Evolutionary conservation across 1,284 basidiomycete genomes (phyloP), one percentile per base, ranked within the genome.

Genomic region (Vanrija humicola): DNA sequence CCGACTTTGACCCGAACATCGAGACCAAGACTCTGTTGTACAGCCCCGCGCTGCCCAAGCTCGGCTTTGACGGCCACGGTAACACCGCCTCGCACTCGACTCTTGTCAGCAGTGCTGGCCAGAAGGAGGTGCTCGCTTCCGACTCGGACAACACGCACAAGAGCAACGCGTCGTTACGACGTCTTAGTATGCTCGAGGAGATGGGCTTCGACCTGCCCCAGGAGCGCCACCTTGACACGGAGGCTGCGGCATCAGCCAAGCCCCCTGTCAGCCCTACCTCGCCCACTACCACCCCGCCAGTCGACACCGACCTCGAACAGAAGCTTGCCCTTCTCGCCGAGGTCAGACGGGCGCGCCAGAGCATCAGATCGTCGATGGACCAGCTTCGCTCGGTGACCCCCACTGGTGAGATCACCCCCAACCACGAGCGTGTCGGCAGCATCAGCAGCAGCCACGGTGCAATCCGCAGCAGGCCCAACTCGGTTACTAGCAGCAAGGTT

Each of bases 281-380:
- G 34, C 48, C 7, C 34, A 34, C 34, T 5, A 12, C 12, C 23
- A 38, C n/a, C 26, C 42, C 8, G 28, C 51, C 25, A 5, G 23
- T 34, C n/a, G 68, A 71, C 25, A 53, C 64, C 6, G 70, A 72
- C 29, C 62, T 75, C 2, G 67, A 68, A 42, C 58, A 61, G n/a
- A 69, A 72, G 55, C 50, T 73, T 46, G 62, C 55, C 29, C 61
- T 77, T 16, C 55, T 76, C 16, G 69, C 67, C 15, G 75, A 77
- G 40, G 71, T 77, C 15, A 70, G 66, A 45, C 62, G 63, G 19
- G 70, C 69, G 3, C 61, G 73, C 21, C 64, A 69, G 46, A 67
- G 64, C 19, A 62, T 75, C 15, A 67, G 66, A 6, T 66, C 67
- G 2, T 69, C 66, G 9, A 66, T 77, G 52, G 70, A 73, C 48